A percentile compares a stretch with the other conserved stretches of the same genome.
phyloP scores from a whole-genome alignment of 352 stramenopile species.

The Globisporangium echinulatum region DNA sequence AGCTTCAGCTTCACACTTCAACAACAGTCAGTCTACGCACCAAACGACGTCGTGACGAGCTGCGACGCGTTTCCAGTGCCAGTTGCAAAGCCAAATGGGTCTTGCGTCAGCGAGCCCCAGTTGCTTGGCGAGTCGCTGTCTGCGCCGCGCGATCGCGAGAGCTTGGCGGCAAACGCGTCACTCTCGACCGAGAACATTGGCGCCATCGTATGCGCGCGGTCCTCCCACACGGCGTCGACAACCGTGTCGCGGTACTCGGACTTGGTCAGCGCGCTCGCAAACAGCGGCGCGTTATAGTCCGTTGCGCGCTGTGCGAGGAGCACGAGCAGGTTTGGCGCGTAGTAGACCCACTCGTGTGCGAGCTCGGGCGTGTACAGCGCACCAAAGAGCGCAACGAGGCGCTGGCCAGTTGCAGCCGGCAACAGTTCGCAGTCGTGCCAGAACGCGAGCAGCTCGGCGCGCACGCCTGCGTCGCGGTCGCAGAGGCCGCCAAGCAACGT shows the following conservation, averaged over 20 bases:
- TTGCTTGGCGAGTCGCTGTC: slow-evolving; percentile 6
- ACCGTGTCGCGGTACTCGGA: slow-evolving; percentile 37
- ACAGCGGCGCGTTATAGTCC: slow-evolving; percentile 32
- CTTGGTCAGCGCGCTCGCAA: slow-evolving; percentile 39
- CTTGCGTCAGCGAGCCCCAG: slow-evolving; percentile 13
- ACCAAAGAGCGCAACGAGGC: slow-evolving; percentile 51
- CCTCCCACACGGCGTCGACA: slow-evolving; percentile 69
- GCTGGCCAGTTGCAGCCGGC: slow-evolving; percentile 23
- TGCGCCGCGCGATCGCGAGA: not conserved
- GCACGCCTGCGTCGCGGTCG: slow-evolving; percentile 36
- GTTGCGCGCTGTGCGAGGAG: slow-evolving; percentile 21
- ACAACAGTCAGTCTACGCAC: not conserved
- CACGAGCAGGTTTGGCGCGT: slow-evolving; percentile 56
- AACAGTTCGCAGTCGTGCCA: slow-evolving; percentile 34
- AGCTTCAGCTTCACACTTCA: not conserved
- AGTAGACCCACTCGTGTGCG: slow-evolving; percentile 62
- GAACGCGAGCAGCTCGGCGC: slow-evolving; percentile 34
- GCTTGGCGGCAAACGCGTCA: slow-evolving; percentile 31
- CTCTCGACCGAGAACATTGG: slow-evolving; percentile 74
- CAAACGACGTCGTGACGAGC: slow-evolving; percentile 18
- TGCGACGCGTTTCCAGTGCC: slow-evolving; percentile 38
- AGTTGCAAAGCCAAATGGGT: slow-evolving; percentile 12
- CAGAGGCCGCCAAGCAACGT: slow-evolving; percentile 46
- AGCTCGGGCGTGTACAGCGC: slow-evolving; percentile 33
- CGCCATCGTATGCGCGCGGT: slow-evolving; percentile 58